A percentile compares a stretch with the other conserved stretches of the same genome.
phyloP scores from a whole-genome alignment of 1,284 basidiomycete genomes.

The Stereum hirsutum region DNA sequence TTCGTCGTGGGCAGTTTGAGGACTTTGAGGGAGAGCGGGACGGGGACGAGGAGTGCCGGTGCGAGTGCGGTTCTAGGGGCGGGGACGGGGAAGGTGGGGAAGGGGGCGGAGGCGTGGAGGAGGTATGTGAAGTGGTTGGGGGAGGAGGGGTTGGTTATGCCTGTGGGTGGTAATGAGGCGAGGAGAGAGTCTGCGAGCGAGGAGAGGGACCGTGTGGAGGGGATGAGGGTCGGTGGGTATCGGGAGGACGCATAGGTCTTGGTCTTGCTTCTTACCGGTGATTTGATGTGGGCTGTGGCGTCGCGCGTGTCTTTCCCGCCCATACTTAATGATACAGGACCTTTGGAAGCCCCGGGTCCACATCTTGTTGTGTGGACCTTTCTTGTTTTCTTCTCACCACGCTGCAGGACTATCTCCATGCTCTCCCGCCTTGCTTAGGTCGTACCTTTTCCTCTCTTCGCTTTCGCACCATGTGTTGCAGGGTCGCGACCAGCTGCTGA shows the following conservation, averaged over 20 bases:
- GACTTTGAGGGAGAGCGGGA: conserved; percentile 50
- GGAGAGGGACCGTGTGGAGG: background rate
- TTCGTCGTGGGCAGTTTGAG: conserved; percentile 74
- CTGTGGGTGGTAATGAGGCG: conserved; percentile 18
- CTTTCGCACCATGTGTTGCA: too few relatives aligned
- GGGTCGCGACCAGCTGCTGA: too few relatives aligned
- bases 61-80: background rate
- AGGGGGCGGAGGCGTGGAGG: conserved; percentile 48
- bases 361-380: too few relatives aligned
- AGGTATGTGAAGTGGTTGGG: conserved; percentile 48
- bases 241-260: background rate
- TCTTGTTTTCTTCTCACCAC: too few relatives aligned
- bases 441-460: too few relatives aligned
- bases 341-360: too few relatives aligned
- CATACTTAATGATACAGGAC: too few relatives aligned
- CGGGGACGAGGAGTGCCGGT: conserved; percentile 8
- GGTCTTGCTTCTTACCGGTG: background rate
- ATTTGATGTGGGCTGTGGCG: background rate
- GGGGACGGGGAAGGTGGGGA: conserved; percentile 20
- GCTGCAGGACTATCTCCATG: too few relatives aligned
- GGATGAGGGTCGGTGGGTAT: background rate
- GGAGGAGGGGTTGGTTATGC: conserved; percentile 41
- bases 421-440: too few relatives aligned
- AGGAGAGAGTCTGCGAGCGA: too few relatives aligned
- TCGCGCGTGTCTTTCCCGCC: too few relatives aligned